These are phyloP conservation scores for Rehmannia glutinosa DNA, from an alignment of 257 asterid genomes.

Conservation along the genomic window DNA sequence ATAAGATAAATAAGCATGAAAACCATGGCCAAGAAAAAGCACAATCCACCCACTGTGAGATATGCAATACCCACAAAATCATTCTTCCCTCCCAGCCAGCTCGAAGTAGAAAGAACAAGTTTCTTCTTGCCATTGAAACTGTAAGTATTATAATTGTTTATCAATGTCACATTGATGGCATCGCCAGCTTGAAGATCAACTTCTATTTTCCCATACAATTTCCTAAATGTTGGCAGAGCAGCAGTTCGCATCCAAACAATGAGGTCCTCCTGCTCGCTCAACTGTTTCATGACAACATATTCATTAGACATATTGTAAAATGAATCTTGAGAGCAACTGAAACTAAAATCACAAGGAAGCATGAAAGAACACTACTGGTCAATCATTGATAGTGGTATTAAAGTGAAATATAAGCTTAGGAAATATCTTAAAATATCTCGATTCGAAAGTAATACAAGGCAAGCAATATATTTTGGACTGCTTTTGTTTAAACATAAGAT, in stretches of 20 bases:
- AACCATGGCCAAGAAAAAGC: conserved; percentile 65
- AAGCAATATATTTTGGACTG: too few relatives aligned
- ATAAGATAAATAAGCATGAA: conserved; percentile 61
- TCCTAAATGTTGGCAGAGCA: conserved; percentile 89
- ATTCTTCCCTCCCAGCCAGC: conserved; percentile 93
- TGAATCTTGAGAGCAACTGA: neutral
- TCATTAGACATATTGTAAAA: conserved; percentile 2
- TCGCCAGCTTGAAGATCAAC: conserved; percentile 54
- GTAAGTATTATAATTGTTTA: conserved; percentile 69
- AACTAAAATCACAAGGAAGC: neutral
- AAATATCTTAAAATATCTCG: neutral
- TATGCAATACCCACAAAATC: conserved; percentile 82
- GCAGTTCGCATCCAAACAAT: conserved; percentile 97
- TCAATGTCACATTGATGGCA: conserved; percentile 44
- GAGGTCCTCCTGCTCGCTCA: conserved; percentile 74
- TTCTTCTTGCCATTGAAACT: conserved; percentile 85
- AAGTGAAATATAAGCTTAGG: neutral
- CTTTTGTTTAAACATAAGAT: neutral
- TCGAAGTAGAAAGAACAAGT: conserved; percentile 85
- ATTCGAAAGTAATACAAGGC: too few relatives aligned
- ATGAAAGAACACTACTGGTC: neutral
- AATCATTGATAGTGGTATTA: neutral
- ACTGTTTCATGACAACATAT: conserved; percentile 39
- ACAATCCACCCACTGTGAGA: conserved; percentile 76
- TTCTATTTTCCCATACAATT: conserved; percentile 76